phyloP scores from a whole-genome alignment of 129 eudicot species.

The Lonicera japonica region DNA sequence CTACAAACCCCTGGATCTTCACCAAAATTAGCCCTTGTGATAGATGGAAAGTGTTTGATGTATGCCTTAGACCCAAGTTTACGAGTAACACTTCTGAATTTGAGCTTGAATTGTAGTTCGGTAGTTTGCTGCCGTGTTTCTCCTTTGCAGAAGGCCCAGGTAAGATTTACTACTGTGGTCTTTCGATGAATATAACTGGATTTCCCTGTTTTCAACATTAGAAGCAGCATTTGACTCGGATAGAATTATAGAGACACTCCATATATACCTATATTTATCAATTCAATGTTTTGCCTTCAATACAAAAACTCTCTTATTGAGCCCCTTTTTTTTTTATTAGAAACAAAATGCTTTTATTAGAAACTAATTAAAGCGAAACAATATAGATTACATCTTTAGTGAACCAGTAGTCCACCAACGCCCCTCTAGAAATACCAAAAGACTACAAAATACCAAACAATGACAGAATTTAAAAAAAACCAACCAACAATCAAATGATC shows the following conservation, averaged over 20 bases:
- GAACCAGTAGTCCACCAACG: no score
- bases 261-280: no score
- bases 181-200: neutral
- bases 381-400: no score
- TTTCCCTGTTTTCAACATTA: neutral
- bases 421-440: no score
- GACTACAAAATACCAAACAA: no score
- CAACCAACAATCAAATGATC: no score
- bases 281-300: no score
- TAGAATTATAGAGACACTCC: neutral
- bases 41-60: conserved; percentile 97
- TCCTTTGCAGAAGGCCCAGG: conserved; percentile 97
- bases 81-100: conserved; percentile 69
- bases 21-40: conserved; percentile 71
- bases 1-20: conserved; percentile 38
- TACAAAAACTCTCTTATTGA: no score
- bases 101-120: conserved; percentile 87
- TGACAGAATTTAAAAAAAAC: no score
- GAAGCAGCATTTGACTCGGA: neutral
- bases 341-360: no score
- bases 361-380: no score
- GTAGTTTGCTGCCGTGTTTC: conserved; percentile 98
- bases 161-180: conserved; percentile 5
- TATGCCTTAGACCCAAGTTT: conserved; percentile 87
- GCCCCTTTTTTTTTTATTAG: no score